Evolutionary conservation across 768 basidiomycete genomes (phyloP), one percentile per base, ranked within the genome.

Genomic region (Phanerochaete sordida): DNA sequence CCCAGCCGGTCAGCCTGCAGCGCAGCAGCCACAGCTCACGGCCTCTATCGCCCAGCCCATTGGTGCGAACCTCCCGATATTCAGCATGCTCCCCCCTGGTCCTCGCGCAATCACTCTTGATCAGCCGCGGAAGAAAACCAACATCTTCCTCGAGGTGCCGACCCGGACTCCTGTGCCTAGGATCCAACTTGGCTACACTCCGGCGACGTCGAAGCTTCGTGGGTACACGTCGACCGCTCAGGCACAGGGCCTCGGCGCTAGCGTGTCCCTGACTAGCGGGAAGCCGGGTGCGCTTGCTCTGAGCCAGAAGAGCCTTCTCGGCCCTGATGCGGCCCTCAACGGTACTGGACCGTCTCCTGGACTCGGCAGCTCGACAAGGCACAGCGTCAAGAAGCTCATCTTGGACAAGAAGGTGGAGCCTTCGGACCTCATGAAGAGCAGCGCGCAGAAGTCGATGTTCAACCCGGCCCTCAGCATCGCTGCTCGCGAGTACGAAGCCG

Each of bases 341-440:
- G 81, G 81, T 28, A 70, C 73, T 9, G 83, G 82, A 57, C 75
- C 81, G 11, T 86, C 84, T 63, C 85, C 87, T 1, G 77, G 84
- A 3, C 72, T 91, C 51, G 90, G 90, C 6, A 88, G 82, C 66
- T 90, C 84, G 45, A 79, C 74, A 60, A 79, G 87, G 57, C 84
- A 88, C 59, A 96, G 93, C 69, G 92, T 96, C 59, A 98, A 98
- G 79, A 96, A 96, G 70, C 81, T 98, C 59, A 87, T 94, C 37
- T 71, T 97, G 62, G 90, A 94, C 69, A 94, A 91, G 74, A 93
- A 88, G 69, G 77, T 91, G 16, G 88, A 91, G 54, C 81, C 90
- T 27, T 75, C 82, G 26, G 88, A 93, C 62, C 67, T 93, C 54
- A 88, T 92, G 67, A 62, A 63, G 26, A 55, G 59, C 24, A 56